Percentiles rank a stretch among this genome's conserved stretches.
phyloP scores from a whole-genome alignment of 1,139 yeast species.

The Hyphopichia wangnamkhiaoensis region DNA sequence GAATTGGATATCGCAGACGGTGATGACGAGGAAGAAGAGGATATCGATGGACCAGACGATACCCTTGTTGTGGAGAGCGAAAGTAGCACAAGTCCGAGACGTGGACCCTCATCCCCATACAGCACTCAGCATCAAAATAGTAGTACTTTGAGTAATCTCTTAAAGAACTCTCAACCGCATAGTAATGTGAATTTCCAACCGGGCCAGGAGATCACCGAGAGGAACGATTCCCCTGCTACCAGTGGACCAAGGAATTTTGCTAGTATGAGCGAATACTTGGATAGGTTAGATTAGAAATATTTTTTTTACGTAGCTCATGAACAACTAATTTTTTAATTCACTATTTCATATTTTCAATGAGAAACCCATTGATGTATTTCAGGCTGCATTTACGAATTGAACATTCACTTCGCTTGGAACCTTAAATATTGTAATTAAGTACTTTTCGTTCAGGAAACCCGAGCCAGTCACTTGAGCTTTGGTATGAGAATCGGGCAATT shows the following conservation, averaged over 20 bases:
- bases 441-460: too few species aligned
- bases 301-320: neutral
- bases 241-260: neutral
- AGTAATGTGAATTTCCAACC: neutral
- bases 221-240: neutral
- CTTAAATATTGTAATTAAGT: too few species aligned
- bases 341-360: too few species aligned
- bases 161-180: too few species aligned
- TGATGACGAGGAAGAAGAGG: neutral
- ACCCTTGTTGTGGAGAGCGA: conserved; percentile 1
- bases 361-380: too few species aligned
- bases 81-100: neutral
- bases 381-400: too few species aligned
- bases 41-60: conserved; percentile 2
- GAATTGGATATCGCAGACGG: neutral
- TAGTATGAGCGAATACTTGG: conserved; percentile 4
- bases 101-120: neutral
- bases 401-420: too few species aligned
- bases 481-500: too few species aligned
- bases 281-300: conserved; percentile 2
- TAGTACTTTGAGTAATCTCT: neutral
- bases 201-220: too few species aligned
- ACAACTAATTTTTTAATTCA: too few species aligned
- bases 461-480: too few species aligned
- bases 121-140: neutral